Base-by-base conservation (phyloP, 306 rosid genomes). In the apple (Malus domestica) region DNA sequence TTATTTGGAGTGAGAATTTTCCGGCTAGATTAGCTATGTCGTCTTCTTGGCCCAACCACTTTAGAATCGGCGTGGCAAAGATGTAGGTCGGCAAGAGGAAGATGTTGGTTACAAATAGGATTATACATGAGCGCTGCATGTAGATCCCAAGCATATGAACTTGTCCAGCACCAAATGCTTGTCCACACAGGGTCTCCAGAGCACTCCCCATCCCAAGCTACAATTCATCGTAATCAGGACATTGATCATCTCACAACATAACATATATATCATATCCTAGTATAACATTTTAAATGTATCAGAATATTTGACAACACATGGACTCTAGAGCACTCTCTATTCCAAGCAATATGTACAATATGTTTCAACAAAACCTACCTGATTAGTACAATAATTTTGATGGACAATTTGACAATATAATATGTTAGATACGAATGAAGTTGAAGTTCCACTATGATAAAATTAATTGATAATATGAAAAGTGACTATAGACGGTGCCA, bases 311-410 rank as follows among this genome's bases (percentile, higher is more conserved):
- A 40, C 11, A 40, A 40, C 96, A 87, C 0, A 87, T 83, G 8
- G 96, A 87, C 87, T 90, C 98, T 0, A 90, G 58, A 27, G 98
- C 96, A 35, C 94, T 90, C 46, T 91, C 93, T 96, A 90, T 93
- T 10, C 94, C 96, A 76, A 90, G 45, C 87, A 40, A 40, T 40
- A 2, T 9, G 45, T 9, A 40, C 11, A 8, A 40, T 40, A 40
- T 40, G 45, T 40, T 40, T 40, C 45, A 40, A 40, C 45, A 42
- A 9, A 42, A 42, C 11, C 12, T 42, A 42, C 45, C 45, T 42
- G 45, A 42, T 42, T 42, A 42, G 45, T 42, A 42, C 45, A 42
- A 42, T 8, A 42, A 42, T 42, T 42, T 10, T 42, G 45, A 42
- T 42, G 45, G 2, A 51, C 2, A 51, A 4, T 14, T 10, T 51